Evolutionary conservation across 176 grass and related monocot species (phyloP), one percentile per base, ranked within the genome.

Genomic region (Eremochloa ophiuroides): DNA sequence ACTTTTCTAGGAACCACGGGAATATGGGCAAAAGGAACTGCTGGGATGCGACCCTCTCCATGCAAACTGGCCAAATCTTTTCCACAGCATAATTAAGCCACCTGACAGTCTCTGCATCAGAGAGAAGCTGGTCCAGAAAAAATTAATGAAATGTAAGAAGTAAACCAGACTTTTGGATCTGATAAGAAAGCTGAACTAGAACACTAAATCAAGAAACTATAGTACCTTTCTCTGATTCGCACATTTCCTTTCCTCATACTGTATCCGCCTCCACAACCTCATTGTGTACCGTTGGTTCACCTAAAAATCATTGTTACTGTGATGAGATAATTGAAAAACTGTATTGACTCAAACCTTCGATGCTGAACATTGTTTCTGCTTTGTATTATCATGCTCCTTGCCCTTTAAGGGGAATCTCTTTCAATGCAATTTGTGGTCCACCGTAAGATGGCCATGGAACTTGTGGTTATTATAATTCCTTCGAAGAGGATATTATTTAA

Each of bases 1-100:
- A 99, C 76, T 99, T 99, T 31, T 93, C 89, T 44, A 99, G 82
- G 53, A 99, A 99, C 96, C 96, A 99, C 18, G 96, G 96, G 69
- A 99, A 83, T 78, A 99, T 93, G 11, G 96, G 96, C 84, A 99
- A 79, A 76, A 99, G 93, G 77, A 99, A 91, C 62, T 99, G 82
- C 64, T 99, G 75, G 28, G 93, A 95, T 66, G 96, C 91, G 76
- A 99, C 80, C 80, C 88, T 84, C 76, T 99, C 92, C 93, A 99
- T 88, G 84, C 96, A 99, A 79, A 99, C 86, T 67, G 91, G 93
- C 96, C 96, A 99, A 22, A 99, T 88, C 82, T 95, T 95, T 81
- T 93, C 93, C 62, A 99, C 69, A 34, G 96, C 87, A 84, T 93
- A 86, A 93, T 99, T 99, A 48, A 99, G 74, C 96, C 96, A 99